Evolutionary conservation across 2,329 filamentous ascomycete species (phyloP), one percentile per base, ranked within the genome.

Genomic region (Trichophyton schoenleinii): DNA sequence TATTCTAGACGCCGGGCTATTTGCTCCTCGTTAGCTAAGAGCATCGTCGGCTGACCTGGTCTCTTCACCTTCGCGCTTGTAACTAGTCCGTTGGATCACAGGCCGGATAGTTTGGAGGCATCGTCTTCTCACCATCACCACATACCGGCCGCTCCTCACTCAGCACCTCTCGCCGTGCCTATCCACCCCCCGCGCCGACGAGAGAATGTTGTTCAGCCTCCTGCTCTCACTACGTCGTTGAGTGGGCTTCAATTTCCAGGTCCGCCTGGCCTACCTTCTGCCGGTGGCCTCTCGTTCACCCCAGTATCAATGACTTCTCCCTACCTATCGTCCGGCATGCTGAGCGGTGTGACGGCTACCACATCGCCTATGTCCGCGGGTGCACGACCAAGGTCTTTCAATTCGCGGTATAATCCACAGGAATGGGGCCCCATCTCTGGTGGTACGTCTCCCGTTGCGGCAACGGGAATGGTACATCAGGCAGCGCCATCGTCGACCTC

Each of bases 381-480:
- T n/a, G 70, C 72, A 53, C 73, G 77, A 64, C 70, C 74, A 6
- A 61, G 69, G 31, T 67, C 68, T 34, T 78, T 77, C 64, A 77
- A 69, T 67, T 71, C 74, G 25, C 72, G 75, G 7, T 80, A 80
- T 64, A 78, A 80, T 64, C 78, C 78, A 41, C 76, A 76, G 63
- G 75, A 79, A 70, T 80, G 78, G 78, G 76, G 73, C 0, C 73
- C 74, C 20, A 71, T 75, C 49, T 70, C 70, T 18, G 53, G 42
- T 36, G 38, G 52, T 3, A 58, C 62, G n/a, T 64, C 62, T 2
- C 60, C 62, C 11, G 57, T 61, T n/a, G 60, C 61, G 7, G 60
- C 60, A 31, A 62, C 59, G 13, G 62, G 62, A 34, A 55, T 62
- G 6, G 58, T 62, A 11, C 25, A 52, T 18, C 59, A 61, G 20